Conservation (phyloP, 345 rosid species). For the Salix udensis region DNA sequence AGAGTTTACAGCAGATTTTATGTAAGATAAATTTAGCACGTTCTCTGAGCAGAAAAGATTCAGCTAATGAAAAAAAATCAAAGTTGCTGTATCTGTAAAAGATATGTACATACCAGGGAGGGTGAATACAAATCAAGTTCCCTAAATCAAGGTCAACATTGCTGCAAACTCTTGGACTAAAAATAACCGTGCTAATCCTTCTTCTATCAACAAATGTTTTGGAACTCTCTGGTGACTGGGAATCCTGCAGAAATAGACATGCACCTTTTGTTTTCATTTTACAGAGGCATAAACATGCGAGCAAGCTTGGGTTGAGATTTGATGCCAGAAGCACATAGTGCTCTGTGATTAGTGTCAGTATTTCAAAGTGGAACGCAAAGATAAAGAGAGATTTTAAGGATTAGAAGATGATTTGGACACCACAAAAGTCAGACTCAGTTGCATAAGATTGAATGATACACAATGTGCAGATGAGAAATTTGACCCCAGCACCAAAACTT, state of each 20-base stretch:
- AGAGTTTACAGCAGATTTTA: background rate
- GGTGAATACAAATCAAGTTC: slow-evolving; percentile 48
- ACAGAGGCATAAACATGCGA: background rate
- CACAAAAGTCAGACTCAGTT: background rate
- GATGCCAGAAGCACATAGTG: background rate
- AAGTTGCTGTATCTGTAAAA: background rate
- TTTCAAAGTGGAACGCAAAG: background rate
- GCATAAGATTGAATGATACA: too few relatives aligned
- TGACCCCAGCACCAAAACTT: too few relatives aligned
- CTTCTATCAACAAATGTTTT: slow-evolving; percentile 28
- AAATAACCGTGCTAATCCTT: slow-evolving; percentile 50
- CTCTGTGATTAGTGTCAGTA: background rate
- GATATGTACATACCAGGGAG: slow-evolving; percentile 54
- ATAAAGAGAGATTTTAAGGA: background rate
- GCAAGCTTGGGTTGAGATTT: background rate
- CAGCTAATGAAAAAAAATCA: background rate
- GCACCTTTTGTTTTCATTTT: background rate
- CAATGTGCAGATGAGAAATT: too few relatives aligned
- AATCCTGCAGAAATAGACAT: slow-evolving; percentile 38
- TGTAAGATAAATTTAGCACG: background rate
- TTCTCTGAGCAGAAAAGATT: background rate
- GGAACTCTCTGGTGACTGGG: slow-evolving; percentile 22
- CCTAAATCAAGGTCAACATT: slow-evolving; percentile 81
- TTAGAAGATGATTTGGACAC: background rate
- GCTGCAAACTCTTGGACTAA: slow-evolving; percentile 65